phyloP scores from a whole-genome alignment of 176 grass and related monocot species.

The Paspalum vaginatum region DNA sequence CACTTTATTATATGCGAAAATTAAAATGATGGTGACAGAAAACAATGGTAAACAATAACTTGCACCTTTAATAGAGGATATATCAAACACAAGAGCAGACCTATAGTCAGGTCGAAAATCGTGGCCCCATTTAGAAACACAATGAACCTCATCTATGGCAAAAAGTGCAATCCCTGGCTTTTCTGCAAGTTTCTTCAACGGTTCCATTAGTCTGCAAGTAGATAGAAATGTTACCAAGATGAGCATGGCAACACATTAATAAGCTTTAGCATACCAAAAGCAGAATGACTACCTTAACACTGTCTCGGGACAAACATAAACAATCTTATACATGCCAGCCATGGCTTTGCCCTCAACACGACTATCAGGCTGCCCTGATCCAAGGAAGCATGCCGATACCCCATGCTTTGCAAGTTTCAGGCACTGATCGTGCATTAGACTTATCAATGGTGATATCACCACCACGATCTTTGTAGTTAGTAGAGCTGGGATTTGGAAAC shows the following conservation, averaged over 20 bases:
- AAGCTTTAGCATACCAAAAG: constrained; percentile 32
- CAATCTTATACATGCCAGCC: constrained; percentile 88
- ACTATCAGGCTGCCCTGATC: constrained; percentile 90
- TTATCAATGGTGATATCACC: constrained; percentile 94
- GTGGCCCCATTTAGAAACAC: constrained; percentile 98
- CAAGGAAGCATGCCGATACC: constrained; percentile 93
- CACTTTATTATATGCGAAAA: neutral
- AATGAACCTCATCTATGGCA: constrained; percentile 95
- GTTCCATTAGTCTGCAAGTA: constrained; percentile 78
- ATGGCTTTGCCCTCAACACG: constrained; percentile 83
- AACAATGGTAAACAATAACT: constrained; percentile 28
- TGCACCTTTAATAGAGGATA: constrained; percentile 48
- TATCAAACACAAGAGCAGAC: constrained; percentile 63
- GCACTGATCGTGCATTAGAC: constrained; percentile 98
- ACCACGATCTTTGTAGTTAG: constrained; percentile 79
- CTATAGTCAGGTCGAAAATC: constrained; percentile 97
- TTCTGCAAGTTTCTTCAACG: constrained; percentile 87
- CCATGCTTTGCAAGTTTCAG: constrained; percentile 86
- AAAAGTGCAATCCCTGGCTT: constrained; percentile 92
- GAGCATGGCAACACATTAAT: constrained; percentile 10
- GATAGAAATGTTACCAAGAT: constrained; percentile 36
- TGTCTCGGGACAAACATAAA: constrained; percentile 98
- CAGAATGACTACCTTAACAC: constrained; percentile 65
- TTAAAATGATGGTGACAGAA: constrained; percentile 23
- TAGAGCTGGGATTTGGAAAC: constrained; percentile 92